Base-by-base conservation (phyloP, 2,329 filamentous ascomycete species). In the Bipolaris zeicola region DNA sequence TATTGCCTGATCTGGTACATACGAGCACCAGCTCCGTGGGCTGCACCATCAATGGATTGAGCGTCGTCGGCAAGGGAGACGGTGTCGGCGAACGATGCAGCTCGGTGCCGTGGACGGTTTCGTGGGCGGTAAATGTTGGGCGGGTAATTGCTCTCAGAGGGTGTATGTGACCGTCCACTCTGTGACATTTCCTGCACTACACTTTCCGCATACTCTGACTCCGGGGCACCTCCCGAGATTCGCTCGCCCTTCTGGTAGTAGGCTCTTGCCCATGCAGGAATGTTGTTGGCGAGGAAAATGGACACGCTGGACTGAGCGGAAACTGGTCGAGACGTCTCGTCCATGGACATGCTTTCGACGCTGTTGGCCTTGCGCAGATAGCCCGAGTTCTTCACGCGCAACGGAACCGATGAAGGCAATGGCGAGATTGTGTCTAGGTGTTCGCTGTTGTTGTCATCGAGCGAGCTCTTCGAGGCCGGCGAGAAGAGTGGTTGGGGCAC, bases 351-450 rank as follows among this genome's bases (percentile, higher is more conserved):
- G 28, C 70, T 67, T 47, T 75, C 73, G 5, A 44, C n/a, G 53
- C 71, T 74, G 46, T 70, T 70, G 33, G 67, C 59, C 58, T 70
- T 68, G 18, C 68, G 67, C 49, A 76, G 61, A 46, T 71, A 75
- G 6, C 73, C 73, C 1, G 76, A 78, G n/a, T 68, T 69, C 61
- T 77, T 75, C 59, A 67, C 68, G 26, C 71, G 68, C 44, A 78
- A 59, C 3, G 74, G 75, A 34, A 73, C 72, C 22, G 74, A 75
- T 18, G 75, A 66, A 10, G 66, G 66, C n/a, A 78, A 63, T 10
- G 76, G 75, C 16, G 73, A 73, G 28, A 78, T 70, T 2, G 72
- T 76, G 52, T 78, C 76, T 24, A 76, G 66, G n/a, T 68, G 67
- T 60, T 77, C 75, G 28, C 73, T 72, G 46, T 66, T 61, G 14